Percentiles rank a stretch among this genome's conserved stretches.
These are phyloP conservation scores for Flaveria trinervia DNA, from an alignment of 129 eudicot species.

Conservation along the genomic window DNA sequence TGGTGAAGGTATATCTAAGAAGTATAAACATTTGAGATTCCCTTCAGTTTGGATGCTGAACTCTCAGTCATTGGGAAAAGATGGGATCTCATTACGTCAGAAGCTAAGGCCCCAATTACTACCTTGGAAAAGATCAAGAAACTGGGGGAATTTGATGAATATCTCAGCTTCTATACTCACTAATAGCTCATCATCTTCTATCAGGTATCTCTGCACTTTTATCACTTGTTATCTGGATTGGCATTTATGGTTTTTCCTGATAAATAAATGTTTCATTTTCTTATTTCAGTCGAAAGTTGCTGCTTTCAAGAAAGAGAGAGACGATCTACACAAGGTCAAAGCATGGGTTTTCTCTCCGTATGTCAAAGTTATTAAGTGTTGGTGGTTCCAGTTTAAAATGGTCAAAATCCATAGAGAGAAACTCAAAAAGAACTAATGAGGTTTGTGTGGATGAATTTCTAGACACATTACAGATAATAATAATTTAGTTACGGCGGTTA, in stretches of 20 bases:
- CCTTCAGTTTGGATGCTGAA: conserved; percentile 78
- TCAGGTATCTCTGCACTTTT: conserved; percentile 43
- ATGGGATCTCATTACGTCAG: conserved; percentile 41
- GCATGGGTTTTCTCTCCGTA: conserved; percentile 83
- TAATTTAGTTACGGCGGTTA: conserved; percentile 9
- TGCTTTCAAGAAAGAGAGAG: conserved; percentile 72
- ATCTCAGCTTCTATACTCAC: conserved; percentile 40
- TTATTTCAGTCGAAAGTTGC: conserved; percentile 63
- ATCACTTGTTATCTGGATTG: conserved; percentile 12
- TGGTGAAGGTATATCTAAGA: conserved; percentile 46
- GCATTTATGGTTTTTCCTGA: conserved; percentile 8
- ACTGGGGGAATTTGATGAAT: conserved; percentile 47
- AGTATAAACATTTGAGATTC: conserved; percentile 43
- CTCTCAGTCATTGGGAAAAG: conserved; percentile 45
- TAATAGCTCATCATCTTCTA: conserved; percentile 38
- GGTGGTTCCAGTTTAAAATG: conserved; percentile 89
- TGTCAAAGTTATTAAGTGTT: conserved; percentile 81
- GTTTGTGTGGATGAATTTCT: conserved; percentile 39
- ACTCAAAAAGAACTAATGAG: conserved; percentile 79
- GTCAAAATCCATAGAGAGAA: conserved; percentile 87
- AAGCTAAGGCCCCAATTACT: conserved; percentile 58
- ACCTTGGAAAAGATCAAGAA: conserved; percentile 84
- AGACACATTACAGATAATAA: neutral
- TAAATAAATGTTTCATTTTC: conserved; percentile 14
- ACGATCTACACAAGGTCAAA: conserved; percentile 75